A percentile compares a stretch with the other conserved stretches of the same genome.
phyloP scores from a whole-genome alignment of 441 rosid species.

The Viola pubescens region DNA sequence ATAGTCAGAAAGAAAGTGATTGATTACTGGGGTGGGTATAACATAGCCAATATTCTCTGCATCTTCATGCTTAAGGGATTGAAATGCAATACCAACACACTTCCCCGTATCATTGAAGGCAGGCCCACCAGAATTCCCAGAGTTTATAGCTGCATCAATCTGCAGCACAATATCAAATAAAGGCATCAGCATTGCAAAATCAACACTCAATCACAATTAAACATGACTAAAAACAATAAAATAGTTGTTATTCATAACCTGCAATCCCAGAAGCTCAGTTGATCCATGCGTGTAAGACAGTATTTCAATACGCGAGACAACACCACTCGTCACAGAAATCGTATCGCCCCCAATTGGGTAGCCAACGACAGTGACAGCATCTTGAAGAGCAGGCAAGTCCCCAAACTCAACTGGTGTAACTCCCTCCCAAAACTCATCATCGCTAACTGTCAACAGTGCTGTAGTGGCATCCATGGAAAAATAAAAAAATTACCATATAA shows the following conservation, averaged over 20 bases:
- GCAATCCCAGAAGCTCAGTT: slow-evolving; percentile 80
- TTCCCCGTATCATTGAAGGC: slow-evolving; percentile 80
- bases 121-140: slow-evolving; percentile 97
- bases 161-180: slow-evolving; percentile 26
- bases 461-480: slow-evolving; percentile 2
- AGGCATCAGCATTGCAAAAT: not conserved
- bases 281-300: slow-evolving; percentile 85
- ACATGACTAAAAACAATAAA: not conserved
- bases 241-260: slow-evolving; percentile 32
- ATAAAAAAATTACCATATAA: too few relatives aligned
- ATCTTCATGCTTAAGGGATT: slow-evolving; percentile 85
- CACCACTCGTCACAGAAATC: slow-evolving; percentile 93
- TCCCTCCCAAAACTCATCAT: slow-evolving; percentile 94
- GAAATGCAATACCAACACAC: slow-evolving; percentile 95
- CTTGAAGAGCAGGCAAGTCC: slow-evolving; percentile 83
- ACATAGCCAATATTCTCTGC: slow-evolving; percentile 91
- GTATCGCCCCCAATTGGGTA: slow-evolving; percentile 96
- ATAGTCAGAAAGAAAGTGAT: slow-evolving; percentile 76
- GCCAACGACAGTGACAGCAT: slow-evolving; percentile 94
- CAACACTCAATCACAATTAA: not conserved
- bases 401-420: slow-evolving; percentile 82
- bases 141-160: slow-evolving; percentile 96
- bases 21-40: slow-evolving; percentile 87
- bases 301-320: slow-evolving; percentile 84
- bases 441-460: slow-evolving; percentile 81